Conservation (phyloP, 1,284 basidiomycete genomes). For the Austroboletus niveus region DNA sequence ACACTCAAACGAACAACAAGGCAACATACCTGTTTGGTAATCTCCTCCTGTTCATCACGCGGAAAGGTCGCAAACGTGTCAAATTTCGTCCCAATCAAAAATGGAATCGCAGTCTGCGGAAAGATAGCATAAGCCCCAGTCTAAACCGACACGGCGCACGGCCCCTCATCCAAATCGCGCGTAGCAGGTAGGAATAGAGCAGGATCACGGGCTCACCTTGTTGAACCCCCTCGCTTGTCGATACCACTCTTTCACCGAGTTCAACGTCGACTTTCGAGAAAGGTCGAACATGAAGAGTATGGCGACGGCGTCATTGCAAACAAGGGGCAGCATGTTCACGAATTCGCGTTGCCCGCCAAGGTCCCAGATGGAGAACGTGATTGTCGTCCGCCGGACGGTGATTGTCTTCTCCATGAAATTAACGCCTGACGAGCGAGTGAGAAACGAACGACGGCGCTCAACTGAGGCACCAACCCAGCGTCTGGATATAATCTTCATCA, state of each 20-base stretch:
- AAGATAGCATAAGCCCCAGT: slow-evolving; percentile 5
- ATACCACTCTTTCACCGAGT: slow-evolving; percentile 99
- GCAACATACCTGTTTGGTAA: slow-evolving; percentile 82
- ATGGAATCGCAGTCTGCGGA: slow-evolving; percentile 87
- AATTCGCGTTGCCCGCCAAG: slow-evolving; percentile 97
- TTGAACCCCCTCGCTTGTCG: slow-evolving; percentile 97
- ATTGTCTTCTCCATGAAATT: slow-evolving; percentile 99
- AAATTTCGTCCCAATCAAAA: slow-evolving; percentile 97
- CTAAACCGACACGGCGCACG: not conserved
- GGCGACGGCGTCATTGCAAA: slow-evolving; percentile 97
- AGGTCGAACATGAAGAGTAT: slow-evolving; percentile 99
- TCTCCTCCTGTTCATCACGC: slow-evolving; percentile 97
- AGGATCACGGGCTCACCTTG: slow-evolving; percentile 60
- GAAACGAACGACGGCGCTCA: not conserved
- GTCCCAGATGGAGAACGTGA: slow-evolving; percentile 99
- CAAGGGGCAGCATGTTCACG: slow-evolving; percentile 97
- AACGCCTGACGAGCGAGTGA: slow-evolving; percentile 61
- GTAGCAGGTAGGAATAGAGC: slow-evolving; percentile 1
- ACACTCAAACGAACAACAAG: slow-evolving; percentile 9
- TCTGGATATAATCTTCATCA: slow-evolving; percentile 99
- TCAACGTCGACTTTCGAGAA: slow-evolving; percentile 93
- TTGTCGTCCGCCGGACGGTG: slow-evolving; percentile 94
- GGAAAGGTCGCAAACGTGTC: slow-evolving; percentile 96
- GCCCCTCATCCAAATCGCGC: not conserved
- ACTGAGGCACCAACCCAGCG: slow-evolving; percentile 67